Conservation (phyloP, 2,329 filamentous ascomycete genomes). For the Bipolaris sorokiniana region DNA sequence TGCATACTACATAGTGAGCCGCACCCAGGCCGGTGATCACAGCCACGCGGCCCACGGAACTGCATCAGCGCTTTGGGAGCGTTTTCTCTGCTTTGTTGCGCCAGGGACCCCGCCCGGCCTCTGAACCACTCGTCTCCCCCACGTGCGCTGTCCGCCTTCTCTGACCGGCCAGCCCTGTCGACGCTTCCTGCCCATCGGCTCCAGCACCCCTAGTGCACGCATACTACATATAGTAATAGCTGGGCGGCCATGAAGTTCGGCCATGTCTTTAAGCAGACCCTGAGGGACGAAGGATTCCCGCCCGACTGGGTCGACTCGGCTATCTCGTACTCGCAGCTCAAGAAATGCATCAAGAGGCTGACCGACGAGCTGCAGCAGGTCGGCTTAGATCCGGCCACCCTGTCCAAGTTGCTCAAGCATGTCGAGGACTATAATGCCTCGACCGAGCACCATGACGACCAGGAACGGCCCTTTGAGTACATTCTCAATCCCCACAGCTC, state of each 20-base stretch:
- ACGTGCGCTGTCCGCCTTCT: constrained; percentile 37
- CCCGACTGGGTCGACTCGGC: constrained; percentile 73
- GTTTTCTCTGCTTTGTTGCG: constrained; percentile 2
- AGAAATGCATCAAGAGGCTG: constrained; percentile 87
- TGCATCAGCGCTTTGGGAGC: constrained; percentile 14
- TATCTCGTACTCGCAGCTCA: constrained; percentile 82
- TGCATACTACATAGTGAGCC: constrained; percentile 1
- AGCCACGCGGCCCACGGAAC: constrained; percentile 14
- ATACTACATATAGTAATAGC: neutral
- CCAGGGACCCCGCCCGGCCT: constrained; percentile 18
- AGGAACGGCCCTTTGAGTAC: constrained; percentile 47
- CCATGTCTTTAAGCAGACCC: constrained; percentile 73
- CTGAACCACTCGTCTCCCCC: constrained; percentile 20
- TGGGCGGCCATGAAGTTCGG: constrained; percentile 79
- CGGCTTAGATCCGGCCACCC: constrained; percentile 73
- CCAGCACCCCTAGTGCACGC: neutral
- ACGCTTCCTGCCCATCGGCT: constrained; percentile 8
- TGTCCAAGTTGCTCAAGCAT: constrained; percentile 67
- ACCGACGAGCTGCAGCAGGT: constrained; percentile 71
- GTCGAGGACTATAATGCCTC: constrained; percentile 46
- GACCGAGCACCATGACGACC: constrained; percentile 29
- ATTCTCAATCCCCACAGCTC: constrained; percentile 34
- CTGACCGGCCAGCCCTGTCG: constrained; percentile 32
- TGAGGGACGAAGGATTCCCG: constrained; percentile 77
- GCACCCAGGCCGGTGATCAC: constrained; percentile 4